Percentiles rank a stretch among this genome's conserved stretches.
Conservation (phyloP, 108 stramenopile species). For the Bacterosira constricta region DNA sequence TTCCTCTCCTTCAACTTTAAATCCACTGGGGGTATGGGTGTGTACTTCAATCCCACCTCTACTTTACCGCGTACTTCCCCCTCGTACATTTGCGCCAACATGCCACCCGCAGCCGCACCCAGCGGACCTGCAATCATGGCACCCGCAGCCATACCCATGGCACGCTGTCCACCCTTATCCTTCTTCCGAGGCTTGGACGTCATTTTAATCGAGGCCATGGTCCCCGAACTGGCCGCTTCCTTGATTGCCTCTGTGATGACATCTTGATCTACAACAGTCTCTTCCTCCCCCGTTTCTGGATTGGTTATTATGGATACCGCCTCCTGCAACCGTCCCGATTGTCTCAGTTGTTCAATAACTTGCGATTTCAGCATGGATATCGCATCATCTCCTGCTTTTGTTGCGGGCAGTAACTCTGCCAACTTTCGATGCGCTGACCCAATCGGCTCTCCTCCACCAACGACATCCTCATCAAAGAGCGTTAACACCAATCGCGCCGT, state of each 20-base stretch:
- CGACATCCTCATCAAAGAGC: conserved; percentile 75
- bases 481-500: conserved; percentile 71
- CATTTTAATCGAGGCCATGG: conserved; percentile 53
- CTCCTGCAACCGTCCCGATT: conserved; percentile 29
- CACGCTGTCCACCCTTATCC: conserved; percentile 76
- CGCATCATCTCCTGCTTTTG: conserved; percentile 34
- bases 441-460: conserved; percentile 62
- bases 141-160: conserved; percentile 70
- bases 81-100: conserved; percentile 74
- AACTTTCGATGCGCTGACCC: conserved; percentile 63
- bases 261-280: conserved; percentile 44
- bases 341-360: conserved; percentile 45
- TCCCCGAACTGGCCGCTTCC: conserved; percentile 59
- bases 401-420: conserved; percentile 53
- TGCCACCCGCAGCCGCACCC: conserved; percentile 83
- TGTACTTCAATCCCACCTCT: conserved; percentile 59
- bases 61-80: conserved; percentile 73
- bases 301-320: conserved; percentile 35
- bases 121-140: conserved; percentile 79
- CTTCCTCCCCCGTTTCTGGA: conserved; percentile 43
- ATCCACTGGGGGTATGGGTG: conserved; percentile 62
- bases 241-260: conserved; percentile 48
- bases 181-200: conserved; percentile 79
- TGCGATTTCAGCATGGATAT: conserved; percentile 50
- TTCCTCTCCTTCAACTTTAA: conserved; percentile 20